phyloP scores from a whole-genome alignment of 2,329 filamentous ascomycete species.

The Aspergillus ibericus region DNA sequence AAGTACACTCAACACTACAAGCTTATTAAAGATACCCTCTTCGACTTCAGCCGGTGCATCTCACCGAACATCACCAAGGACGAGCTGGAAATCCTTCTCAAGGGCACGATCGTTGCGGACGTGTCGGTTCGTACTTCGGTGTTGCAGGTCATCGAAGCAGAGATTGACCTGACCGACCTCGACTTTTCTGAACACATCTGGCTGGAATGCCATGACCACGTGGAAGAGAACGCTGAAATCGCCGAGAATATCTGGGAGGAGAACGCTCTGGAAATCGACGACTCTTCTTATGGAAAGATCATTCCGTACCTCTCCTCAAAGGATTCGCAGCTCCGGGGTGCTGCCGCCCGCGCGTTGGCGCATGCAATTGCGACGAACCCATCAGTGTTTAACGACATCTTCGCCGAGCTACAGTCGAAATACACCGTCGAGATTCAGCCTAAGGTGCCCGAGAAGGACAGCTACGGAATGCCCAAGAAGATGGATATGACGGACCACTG shows the following conservation, averaged over 20 bases:
- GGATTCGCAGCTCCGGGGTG: slow-evolving; percentile 78
- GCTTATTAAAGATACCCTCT: slow-evolving; percentile 85
- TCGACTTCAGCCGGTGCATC: slow-evolving; percentile 80
- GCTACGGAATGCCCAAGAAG: slow-evolving; percentile 92
- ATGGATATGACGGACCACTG: slow-evolving; percentile 84
- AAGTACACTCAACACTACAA: slow-evolving; percentile 92
- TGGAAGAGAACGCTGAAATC: slow-evolving; percentile 80
- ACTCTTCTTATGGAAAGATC: slow-evolving; percentile 65
- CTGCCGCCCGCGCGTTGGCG: slow-evolving; percentile 78
- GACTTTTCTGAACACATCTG: slow-evolving; percentile 88
- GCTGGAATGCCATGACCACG: slow-evolving; percentile 88
- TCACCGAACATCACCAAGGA: slow-evolving; percentile 72
- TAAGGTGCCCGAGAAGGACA: slow-evolving; percentile 78
- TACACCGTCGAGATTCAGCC: slow-evolving; percentile 82
- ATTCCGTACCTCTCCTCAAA: slow-evolving; percentile 76
- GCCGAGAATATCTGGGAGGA: slow-evolving; percentile 94
- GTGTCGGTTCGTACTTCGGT: slow-evolving; percentile 78
- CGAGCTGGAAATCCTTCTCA: slow-evolving; percentile 75
- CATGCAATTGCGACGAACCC: slow-evolving; percentile 66
- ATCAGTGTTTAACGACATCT: slow-evolving; percentile 60
- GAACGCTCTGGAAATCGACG: slow-evolving; percentile 71
- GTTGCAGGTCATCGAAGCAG: slow-evolving; percentile 84
- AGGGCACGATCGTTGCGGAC: slow-evolving; percentile 76
- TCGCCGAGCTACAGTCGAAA: slow-evolving; percentile 65
- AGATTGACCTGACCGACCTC: slow-evolving; percentile 86